Conservation (phyloP, 495 filamentous ascomycete species). For the Penicillium tannophilum region DNA sequence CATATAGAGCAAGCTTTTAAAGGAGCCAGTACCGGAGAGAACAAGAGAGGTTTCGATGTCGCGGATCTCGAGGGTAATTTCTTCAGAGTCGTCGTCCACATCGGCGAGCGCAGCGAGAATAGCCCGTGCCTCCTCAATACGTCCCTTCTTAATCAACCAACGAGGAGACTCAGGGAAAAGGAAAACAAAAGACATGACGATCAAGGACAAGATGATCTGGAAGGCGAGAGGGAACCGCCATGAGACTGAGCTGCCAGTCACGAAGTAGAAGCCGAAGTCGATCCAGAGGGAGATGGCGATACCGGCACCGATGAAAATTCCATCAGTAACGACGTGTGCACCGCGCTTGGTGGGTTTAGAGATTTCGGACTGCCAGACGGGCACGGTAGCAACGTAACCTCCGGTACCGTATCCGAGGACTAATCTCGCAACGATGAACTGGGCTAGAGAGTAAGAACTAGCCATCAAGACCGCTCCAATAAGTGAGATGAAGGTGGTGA, state of each 20-base stretch:
- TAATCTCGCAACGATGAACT: conserved; percentile 50
- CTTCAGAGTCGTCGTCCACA: conserved; percentile 22
- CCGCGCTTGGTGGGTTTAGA: conserved; percentile 61
- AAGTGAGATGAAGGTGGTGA: conserved; percentile 32
- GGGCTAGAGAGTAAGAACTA: conserved; percentile 35
- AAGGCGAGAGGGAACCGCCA: conserved; percentile 70
- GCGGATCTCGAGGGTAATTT: conserved; percentile 35
- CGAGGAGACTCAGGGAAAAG: conserved; percentile 62
- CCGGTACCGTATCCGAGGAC: conserved; percentile 65
- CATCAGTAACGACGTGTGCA: conserved; percentile 65
- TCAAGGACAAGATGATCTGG: conserved; percentile 58
- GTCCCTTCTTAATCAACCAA: conserved; percentile 58
- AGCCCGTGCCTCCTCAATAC: conserved; percentile 53
- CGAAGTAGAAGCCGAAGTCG: conserved; percentile 58
- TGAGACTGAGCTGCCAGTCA: conserved; percentile 50
- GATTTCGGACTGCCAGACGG: conserved; percentile 66
- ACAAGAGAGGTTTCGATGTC: conserved; percentile 45
- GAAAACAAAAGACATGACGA: conserved; percentile 50
- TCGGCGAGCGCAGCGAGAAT: conserved; percentile 48
- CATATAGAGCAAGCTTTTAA: conserved; percentile 36
- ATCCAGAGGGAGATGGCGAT: conserved; percentile 69
- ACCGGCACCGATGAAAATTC: conserved; percentile 65
- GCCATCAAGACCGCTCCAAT: conserved; percentile 49
- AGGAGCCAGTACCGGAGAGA: conserved; percentile 30
- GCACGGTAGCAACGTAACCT: conserved; percentile 63